phyloP scores from a whole-genome alignment of 2,329 filamentous ascomycete species.

The Alternaria sp. region DNA sequence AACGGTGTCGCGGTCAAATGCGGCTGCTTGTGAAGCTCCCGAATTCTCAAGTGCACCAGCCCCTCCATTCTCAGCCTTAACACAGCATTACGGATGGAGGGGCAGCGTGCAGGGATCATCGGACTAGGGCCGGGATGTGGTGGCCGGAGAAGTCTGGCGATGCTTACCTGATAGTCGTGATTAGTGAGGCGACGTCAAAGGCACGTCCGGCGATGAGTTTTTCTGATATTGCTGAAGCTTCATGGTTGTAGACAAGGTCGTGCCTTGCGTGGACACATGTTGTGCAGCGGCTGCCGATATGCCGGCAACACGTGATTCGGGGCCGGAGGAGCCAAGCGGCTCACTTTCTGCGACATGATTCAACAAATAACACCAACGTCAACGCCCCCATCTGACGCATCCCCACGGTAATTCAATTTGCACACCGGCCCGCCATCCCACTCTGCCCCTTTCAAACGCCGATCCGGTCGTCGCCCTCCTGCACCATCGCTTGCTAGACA shows the following conservation, averaged over 20 bases:
- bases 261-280: not conserved
- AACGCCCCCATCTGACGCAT: conserved; percentile 20
- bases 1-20: conserved; percentile 22
- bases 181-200: not conserved
- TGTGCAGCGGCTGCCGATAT: conserved; percentile 7
- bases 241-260: not conserved
- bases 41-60: conserved; percentile 5
- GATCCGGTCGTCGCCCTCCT: conserved; percentile 15
- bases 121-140: conserved; percentile 10
- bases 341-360: conserved; percentile 16
- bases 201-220: too few species aligned
- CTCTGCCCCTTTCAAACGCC: conserved; percentile 25
- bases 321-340: conserved; percentile 16
- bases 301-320: conserved; percentile 12
- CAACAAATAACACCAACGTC: conserved; percentile 29
- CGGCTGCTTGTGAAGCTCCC: conserved; percentile 12
- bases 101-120: conserved; percentile 21
- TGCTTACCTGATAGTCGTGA: not conserved
- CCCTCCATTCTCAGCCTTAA: conserved; percentile 29
- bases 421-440: conserved; percentile 38
- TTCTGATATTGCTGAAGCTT: not conserved
- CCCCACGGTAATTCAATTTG: conserved; percentile 23
- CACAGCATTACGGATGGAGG: conserved; percentile 26
- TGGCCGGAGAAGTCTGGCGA: not conserved
- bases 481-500: conserved; percentile 12